These are phyloP conservation scores for Seiridium cupressi DNA, from an alignment of 2,329 filamentous ascomycete genomes.

Conservation along the genomic window DNA sequence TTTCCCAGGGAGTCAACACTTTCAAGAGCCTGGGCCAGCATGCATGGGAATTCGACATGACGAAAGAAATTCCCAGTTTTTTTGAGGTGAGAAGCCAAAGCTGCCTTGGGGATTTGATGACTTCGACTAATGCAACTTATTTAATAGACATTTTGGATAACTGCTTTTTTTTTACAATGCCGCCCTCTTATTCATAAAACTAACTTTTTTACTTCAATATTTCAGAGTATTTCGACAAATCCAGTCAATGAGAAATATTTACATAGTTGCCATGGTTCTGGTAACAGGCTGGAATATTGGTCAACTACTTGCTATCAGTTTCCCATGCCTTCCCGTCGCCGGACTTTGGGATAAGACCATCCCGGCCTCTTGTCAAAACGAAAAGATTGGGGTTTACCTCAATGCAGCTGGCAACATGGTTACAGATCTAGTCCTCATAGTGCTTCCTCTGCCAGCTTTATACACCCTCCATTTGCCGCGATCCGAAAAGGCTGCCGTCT, in stretches of 20 bases:
- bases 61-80: neutral
- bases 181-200: slow-evolving; percentile 28
- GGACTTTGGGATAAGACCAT: slow-evolving; percentile 23
- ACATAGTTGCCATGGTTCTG: slow-evolving; percentile 22
- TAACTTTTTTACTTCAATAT: slow-evolving; percentile 35
- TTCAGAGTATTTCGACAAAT: slow-evolving; percentile 30
- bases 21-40: neutral
- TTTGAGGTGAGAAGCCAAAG: neutral
- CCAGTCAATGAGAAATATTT: slow-evolving; percentile 16
- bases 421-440: slow-evolving; percentile 9
- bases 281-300: slow-evolving; percentile 25
- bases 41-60: neutral
- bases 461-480: slow-evolving; percentile 10
- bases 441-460: slow-evolving; percentile 9
- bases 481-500: slow-evolving; percentile 9
- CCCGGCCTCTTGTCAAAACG: slow-evolving; percentile 7
- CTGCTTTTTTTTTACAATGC: slow-evolving; percentile 30
- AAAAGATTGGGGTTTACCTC: slow-evolving; percentile 8
- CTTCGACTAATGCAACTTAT: neutral
- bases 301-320: slow-evolving; percentile 22
- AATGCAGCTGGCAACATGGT: slow-evolving; percentile 11
- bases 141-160: slow-evolving; percentile 12
- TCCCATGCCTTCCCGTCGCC: slow-evolving; percentile 24
- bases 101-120: neutral
- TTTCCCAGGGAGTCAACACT: neutral